Evolutionary conservation across 805 yeast species (phyloP).

Genomic region (Candida wancherniae): DNA sequence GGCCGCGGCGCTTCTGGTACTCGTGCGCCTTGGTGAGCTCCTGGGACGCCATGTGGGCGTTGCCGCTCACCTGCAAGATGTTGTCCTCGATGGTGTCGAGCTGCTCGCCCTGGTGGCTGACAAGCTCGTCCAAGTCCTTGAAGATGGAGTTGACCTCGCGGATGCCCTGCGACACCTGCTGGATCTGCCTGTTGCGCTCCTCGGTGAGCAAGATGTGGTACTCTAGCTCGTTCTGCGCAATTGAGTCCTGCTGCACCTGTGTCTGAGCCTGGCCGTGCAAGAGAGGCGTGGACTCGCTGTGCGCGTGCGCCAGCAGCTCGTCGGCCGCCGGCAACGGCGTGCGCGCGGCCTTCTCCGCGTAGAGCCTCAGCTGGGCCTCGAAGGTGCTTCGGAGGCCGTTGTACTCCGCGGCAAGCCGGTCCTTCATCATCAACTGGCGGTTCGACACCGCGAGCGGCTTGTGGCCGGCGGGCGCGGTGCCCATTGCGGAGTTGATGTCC

Average conservation of each 20-base stretch:
- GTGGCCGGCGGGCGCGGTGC: conserved; percentile 7
- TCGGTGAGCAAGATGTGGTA: conserved; percentile 61
- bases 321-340: conserved; percentile 1
- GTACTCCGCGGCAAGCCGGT: conserved; percentile 55
- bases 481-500: conserved; percentile 29
- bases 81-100: conserved; percentile 82
- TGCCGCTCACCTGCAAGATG: conserved; percentile 55
- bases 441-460: conserved; percentile 30
- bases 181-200: conserved; percentile 70
- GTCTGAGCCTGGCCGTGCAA: conserved; percentile 24
- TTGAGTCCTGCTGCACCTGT: conserved; percentile 31
- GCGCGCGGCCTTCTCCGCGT: conserved; percentile 41
- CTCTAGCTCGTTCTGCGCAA: conserved; percentile 50
- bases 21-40: conserved; percentile 73
- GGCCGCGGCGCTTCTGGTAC: conserved; percentile 63
- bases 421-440: conserved; percentile 41
- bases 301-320: conserved; percentile 3
- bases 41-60: conserved; percentile 64
- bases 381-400: conserved; percentile 44
- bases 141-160: conserved; percentile 82
- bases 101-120: conserved; percentile 79
- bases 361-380: conserved; percentile 40
- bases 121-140: conserved; percentile 72
- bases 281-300: conserved; percentile 39
- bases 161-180: conserved; percentile 70